Conservation (phyloP, 768 basidiomycete genomes). For the Tricholoma flavovirens region DNA sequence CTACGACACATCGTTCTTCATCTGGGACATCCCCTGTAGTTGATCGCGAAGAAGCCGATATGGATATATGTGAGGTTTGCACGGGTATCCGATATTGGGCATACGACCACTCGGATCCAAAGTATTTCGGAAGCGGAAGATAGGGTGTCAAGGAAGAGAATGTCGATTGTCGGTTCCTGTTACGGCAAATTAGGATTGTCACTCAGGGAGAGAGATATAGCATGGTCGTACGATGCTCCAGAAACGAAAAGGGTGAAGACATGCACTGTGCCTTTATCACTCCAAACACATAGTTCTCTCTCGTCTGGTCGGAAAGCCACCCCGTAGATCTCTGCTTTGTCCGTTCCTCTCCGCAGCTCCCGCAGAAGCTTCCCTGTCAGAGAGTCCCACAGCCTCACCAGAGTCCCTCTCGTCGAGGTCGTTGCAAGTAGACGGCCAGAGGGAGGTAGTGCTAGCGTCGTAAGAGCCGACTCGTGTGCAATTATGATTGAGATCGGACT, state of each 20-base stretch:
- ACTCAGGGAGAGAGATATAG: constrained; percentile 2
- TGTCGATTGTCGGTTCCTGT: constrained; percentile 79
- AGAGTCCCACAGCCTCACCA: constrained; percentile 85
- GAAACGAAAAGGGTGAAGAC: constrained; percentile 71
- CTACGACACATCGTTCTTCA: constrained; percentile 81
- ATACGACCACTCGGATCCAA: constrained; percentile 95
- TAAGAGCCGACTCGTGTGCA: constrained; percentile 76
- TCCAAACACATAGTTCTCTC: constrained; percentile 84
- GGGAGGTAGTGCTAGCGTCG: constrained; percentile 69
- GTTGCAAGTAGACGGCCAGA: constrained; percentile 81
- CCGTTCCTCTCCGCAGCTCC: constrained; percentile 81
- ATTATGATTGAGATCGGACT: constrained; percentile 76
- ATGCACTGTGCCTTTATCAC: constrained; percentile 93
- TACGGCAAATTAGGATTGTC: neutral
- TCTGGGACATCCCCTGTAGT: constrained; percentile 59
- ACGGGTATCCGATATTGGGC: constrained; percentile 87
- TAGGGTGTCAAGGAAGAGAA: constrained; percentile 77
- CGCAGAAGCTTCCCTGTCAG: constrained; percentile 64
- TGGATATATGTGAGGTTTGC: constrained; percentile 75
- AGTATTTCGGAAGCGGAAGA: constrained; percentile 82
- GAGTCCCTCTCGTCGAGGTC: constrained; percentile 75
- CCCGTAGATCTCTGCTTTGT: constrained; percentile 89
- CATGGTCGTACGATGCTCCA: constrained; percentile 52
- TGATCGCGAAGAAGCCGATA: constrained; percentile 58
- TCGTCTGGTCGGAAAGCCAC: constrained; percentile 86